Base-by-base conservation (phyloP, 257 asterid genomes). In the Jacaranda mimosifolia region DNA sequence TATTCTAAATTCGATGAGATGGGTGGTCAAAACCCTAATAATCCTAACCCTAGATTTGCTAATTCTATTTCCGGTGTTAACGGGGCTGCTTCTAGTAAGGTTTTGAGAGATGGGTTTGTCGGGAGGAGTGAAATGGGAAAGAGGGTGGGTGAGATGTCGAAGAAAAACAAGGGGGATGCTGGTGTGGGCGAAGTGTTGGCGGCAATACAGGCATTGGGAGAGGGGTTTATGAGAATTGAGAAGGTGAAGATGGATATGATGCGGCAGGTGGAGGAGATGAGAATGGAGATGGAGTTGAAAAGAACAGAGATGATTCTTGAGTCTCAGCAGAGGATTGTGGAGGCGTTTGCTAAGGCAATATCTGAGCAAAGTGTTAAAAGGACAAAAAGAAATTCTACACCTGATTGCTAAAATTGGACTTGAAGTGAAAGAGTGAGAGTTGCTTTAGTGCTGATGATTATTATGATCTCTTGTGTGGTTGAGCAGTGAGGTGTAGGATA, bases 261-360 rank as follows among this genome's bases (percentile, higher is more conserved):
- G 26, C 82, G 91, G 77, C 93, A 91, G 76, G 82, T 91, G 45
- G 99, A 95, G 86, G 87, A 89, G 83, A 90, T 87, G 96, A 75
- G 97, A 72, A 91, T 93, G 99, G 97, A 96, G 78, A 90, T 91
- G 98, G 99, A 96, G 85, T 85, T 93, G 94, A 96, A 93, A 90
- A 90, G 94, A 80, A 91, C 99, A 0, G 96, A 93, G 84, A 93
- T 93, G 97, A 88, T 96, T 48, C 89, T 96, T 1, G 97, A 93
- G 64, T 90, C 96, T 0, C 97, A 96, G 88, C 96, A 88, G 81
- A 91, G 86, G 86, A 87, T 93, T 60, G 89, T 96, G 36, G 97
- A 91, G 74, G 89, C 93, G 12, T 89, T 93, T 73, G 92, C 96
- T 3, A 86, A 84, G 75, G 90, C 92, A 0, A 79, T 89, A 7